Evolutionary conservation across 2,329 filamentous ascomycete species (phyloP), one percentile per base, ranked within the genome.

Genomic region (Neurospora crassa): DNA sequence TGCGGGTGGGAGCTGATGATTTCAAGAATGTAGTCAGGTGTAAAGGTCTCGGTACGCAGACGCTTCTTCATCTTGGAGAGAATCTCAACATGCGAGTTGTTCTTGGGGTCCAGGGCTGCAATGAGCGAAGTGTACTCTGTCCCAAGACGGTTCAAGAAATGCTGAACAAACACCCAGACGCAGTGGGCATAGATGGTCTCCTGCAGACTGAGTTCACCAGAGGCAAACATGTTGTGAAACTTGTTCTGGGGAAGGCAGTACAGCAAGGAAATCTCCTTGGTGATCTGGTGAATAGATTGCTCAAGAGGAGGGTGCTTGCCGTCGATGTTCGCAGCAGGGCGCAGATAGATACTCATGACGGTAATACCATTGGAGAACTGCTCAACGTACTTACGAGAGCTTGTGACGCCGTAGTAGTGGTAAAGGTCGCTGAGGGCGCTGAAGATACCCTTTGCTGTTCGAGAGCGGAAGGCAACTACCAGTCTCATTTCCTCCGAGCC

Each of bases 291-390:
- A 75, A 99, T 97, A 2, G 95, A 96, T 76, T 95, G 91, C 78
- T 97, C 93, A 76, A 98, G 93, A 0, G 94, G 91, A 47, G 95
- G 94, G 79, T 84, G 83, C 71, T 87, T 85, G 59, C 86, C 82
- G 45, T 88, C 83, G 34, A 86, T 81, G 74, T 87, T 87, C 68
- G 85, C 79, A 20, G 91, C 87, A 29, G 93, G 94, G 75, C 91
- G 91, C 72, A 99, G 87, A 82, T 99, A 99, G 74, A 97, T 89
- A 76, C 94, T 97, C 87, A 98, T 97, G 81, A 98, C 92, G 16
- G 93, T 97, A 80, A 97, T 96, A 73, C 96, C 96, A 81, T 99
- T 99, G 78, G 94, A 96, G 86, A 99, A 99, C 83, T 98, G 96
- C 83, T 99, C 93, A 68, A 99, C 92, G 79, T 99, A 99, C 84